Base-by-base conservation (phyloP, 495 filamentous ascomycete species). In the Lasiosphaeria miniovina region DNA sequence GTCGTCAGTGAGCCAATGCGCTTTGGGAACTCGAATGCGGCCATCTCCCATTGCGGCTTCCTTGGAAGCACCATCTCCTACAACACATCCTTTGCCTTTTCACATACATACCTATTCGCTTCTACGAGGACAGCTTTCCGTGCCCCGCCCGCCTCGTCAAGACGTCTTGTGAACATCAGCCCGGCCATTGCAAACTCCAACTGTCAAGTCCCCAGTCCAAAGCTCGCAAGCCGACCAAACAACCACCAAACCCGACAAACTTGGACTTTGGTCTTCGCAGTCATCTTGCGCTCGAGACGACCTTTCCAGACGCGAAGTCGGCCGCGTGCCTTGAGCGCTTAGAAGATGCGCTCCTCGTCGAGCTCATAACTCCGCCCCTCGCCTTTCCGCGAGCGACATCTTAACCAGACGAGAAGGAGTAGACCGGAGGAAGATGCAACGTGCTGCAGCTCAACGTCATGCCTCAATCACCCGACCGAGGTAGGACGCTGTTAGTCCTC, bases 401-500 rank as follows among this genome's bases (percentile, higher is more conserved):
- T 24, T 24, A 24, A 24, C 24, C 24, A 24, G 24, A 24, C 24
- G 24, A 24, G 24, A 24, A 24, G 24, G 2, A 24, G 24, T 24
- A 24, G 24, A 24, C 24, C 24, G 24, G 24, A 24, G 11, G 38
- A 49, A 54, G 24, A 59, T 53, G 49, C 36, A 10, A 38, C 46
- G 8, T 24, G 24, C 50, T 34, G 33, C n/a, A 36, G 24, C 24
- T 77, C 74, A 68, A 70, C 61, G 61, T 48, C 31, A 56, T 43
- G 17, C 35, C 65, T 50, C 70, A 64, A 59, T 34, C 75, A 55
- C 75, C 77, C 57, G 74, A 78, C 68, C 73, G 68, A 68, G 61
- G 69, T 54, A 65, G 72, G 40, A 56, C 68, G 61, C 55, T 77
- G 63, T 61, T 80, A 49, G 55, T 80, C 53, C 62, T 81, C 61